Evolutionary conservation across 257 asterid species (phyloP).

Genomic region (Cinchona pubescens): DNA sequence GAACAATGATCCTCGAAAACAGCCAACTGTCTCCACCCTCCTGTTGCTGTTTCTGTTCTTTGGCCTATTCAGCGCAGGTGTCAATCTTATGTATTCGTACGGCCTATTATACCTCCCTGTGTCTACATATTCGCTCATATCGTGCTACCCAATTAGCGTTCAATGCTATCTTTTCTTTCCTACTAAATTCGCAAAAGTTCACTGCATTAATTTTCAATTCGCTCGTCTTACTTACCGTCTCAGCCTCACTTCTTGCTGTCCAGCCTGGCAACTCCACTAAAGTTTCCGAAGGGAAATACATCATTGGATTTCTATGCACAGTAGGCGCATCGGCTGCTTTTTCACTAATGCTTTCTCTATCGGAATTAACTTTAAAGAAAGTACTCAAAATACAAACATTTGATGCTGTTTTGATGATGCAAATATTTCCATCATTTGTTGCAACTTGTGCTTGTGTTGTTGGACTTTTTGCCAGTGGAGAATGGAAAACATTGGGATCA

Average conservation of each 20-base stretch:
- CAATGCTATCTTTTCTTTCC: conserved; percentile 35
- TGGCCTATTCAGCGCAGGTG: conserved; percentile 32
- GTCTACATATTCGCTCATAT: conserved; percentile 41
- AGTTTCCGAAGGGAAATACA: conserved; percentile 20
- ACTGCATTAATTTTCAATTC: conserved; percentile 38
- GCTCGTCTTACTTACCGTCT: conserved; percentile 31
- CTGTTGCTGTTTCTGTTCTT: conserved; percentile 25
- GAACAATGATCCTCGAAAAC: neutral
- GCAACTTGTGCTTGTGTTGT: conserved; percentile 30
- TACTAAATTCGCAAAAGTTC: conserved; percentile 36
- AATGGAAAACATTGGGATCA: conserved; percentile 18
- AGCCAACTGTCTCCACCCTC: conserved; percentile 13
- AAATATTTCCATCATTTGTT: conserved; percentile 22
- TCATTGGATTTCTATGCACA: conserved; percentile 30
- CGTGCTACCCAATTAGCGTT: conserved; percentile 43
- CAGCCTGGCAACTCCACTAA: conserved; percentile 27
- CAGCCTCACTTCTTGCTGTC: conserved; percentile 40
- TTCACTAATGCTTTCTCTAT: conserved; percentile 24
- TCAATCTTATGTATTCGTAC: conserved; percentile 37
- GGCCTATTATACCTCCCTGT: conserved; percentile 39
- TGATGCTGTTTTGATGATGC: conserved; percentile 28
- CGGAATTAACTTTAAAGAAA: conserved; percentile 29
- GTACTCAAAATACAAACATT: conserved; percentile 28
- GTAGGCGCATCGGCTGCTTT: conserved; percentile 35
- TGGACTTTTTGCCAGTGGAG: conserved; percentile 40